These are phyloP conservation scores for Rosa hybrid DNA, from an alignment of 331 rosid species.

Conservation along the genomic window DNA sequence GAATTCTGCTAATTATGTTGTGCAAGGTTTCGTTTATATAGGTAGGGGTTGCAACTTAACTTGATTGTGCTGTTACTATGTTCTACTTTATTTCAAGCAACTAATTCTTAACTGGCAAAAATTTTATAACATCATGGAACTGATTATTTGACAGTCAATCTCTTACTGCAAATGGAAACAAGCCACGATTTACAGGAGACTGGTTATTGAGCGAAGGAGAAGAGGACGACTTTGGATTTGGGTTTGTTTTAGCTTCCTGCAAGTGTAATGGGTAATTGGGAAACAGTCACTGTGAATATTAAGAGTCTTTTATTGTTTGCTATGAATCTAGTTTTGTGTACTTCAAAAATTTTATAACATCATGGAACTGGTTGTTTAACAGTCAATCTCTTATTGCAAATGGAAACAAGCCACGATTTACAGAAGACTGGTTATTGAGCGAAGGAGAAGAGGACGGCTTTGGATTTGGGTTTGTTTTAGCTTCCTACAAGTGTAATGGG, in stretches of 20 bases:
- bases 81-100: conserved; percentile 5
- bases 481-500: too few species aligned
- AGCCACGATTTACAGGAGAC: conserved; percentile 11
- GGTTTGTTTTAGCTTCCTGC: too few species aligned
- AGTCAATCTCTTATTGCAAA: conserved; percentile 50
- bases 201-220: too few species aligned
- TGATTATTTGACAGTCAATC: conserved; percentile 38
- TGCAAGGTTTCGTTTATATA: conserved; percentile 9
- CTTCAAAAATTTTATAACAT: neutral
- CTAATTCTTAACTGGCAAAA: neutral
- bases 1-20: conserved; percentile 15
- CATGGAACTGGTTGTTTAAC: conserved; percentile 30
- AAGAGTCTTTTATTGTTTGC: too few species aligned
- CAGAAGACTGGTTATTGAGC: too few species aligned
- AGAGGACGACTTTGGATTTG: too few species aligned
- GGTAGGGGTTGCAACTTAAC: conserved; percentile 12
- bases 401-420: conserved; percentile 34
- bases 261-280: too few species aligned
- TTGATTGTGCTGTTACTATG: conserved; percentile 5
- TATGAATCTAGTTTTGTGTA: too few species aligned
- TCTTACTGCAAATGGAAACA: conserved; percentile 42
- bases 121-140: neutral
- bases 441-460: too few species aligned
- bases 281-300: too few species aligned
- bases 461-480: too few species aligned